Evolutionary conservation across 2,329 filamentous ascomycete genomes (phyloP).

Genomic region (Alternaria novae-zelandiae): DNA sequence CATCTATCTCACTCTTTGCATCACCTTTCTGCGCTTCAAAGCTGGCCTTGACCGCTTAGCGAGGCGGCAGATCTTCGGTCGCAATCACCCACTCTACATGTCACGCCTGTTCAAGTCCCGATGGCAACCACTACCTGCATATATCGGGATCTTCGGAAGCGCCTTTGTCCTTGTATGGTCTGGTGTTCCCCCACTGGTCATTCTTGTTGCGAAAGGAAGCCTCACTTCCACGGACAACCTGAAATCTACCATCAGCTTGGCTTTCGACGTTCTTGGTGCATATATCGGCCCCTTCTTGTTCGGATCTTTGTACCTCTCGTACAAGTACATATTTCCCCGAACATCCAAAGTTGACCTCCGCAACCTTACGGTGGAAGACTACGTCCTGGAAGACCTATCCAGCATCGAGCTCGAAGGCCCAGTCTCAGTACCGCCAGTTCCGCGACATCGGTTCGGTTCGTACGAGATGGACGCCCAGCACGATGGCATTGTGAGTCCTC

Average conservation of each 20-base stretch:
- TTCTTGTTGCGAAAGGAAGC: conserved; percentile 21
- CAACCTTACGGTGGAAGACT: conserved; percentile 24
- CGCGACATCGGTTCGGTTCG: conserved; percentile 5
- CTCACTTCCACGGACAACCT: conserved; percentile 15
- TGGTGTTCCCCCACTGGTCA: conserved; percentile 34
- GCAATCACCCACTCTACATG: conserved; percentile 32
- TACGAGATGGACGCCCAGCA: conserved; percentile 15
- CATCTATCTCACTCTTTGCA: conserved; percentile 36
- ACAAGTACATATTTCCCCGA: conserved; percentile 26
- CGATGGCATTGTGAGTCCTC: background rate
- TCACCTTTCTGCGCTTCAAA: conserved; percentile 41
- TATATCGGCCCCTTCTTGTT: conserved; percentile 33
- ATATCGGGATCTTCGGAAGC: conserved; percentile 36
- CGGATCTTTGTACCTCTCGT: conserved; percentile 20
- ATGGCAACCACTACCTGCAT: conserved; percentile 42
- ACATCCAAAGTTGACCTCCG: conserved; percentile 21
- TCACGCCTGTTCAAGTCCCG: conserved; percentile 37
- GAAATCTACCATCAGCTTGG: conserved; percentile 20
- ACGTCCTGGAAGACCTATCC: conserved; percentile 25
- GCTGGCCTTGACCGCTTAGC: conserved; percentile 23
- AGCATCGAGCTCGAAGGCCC: conserved; percentile 21
- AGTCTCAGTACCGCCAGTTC: background rate
- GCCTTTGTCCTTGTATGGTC: conserved; percentile 32
- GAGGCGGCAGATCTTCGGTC: conserved; percentile 26
- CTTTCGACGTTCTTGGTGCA: conserved; percentile 32